Base-by-base conservation (phyloP, 2,329 filamentous ascomycete species). In the Penicillium sp. region DNA sequence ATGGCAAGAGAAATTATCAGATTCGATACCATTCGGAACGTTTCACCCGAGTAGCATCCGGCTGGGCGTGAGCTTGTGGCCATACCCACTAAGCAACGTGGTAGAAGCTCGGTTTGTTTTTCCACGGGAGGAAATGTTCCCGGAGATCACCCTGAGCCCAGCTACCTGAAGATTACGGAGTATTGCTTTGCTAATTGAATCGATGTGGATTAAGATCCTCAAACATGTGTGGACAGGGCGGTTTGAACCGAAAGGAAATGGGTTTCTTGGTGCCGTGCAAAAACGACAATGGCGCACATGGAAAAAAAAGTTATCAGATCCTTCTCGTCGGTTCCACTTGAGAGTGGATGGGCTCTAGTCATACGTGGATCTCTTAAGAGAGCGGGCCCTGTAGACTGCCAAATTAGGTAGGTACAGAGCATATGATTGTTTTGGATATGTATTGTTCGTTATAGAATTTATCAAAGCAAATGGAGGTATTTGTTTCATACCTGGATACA, bases 281-380 rank as follows among this genome's bases (percentile, higher is more conserved):
- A 40, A 4, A 18, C 14, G 24, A 9, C 10, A 45, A 13, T n/a
- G 20, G 16, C 22, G 14, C 9, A 14, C 24, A 10, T 32, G 20
- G 18, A 16, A 16, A 31, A 32, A 45, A 46, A 34, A 29, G 40
- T 52, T 55, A 52, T 55, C 53, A 45, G 53, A 55, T 55, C 53
- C 11, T 55, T 55, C 38, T 18, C 10, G 18, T 51, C 29, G 40
- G 26, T 39, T 52, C 47, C 40, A 39, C 53, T 5, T 16, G 13
- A 22, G 9, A 31, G 35, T 55, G 53, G 53, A 46, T 37, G n/a
- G 22, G 16, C n/a, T 49, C 10, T 18, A n/a, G 34, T 32, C 20
- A 35, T 31, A 35, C 40, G 16, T 49, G 50, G 50, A 42, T 42
- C 35, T 20, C 2, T 20, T 31, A 13, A 29, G 29, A 20, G 11